Conservation (phyloP, 1,139 yeast species). For the Arxiozyma telluris region DNA sequence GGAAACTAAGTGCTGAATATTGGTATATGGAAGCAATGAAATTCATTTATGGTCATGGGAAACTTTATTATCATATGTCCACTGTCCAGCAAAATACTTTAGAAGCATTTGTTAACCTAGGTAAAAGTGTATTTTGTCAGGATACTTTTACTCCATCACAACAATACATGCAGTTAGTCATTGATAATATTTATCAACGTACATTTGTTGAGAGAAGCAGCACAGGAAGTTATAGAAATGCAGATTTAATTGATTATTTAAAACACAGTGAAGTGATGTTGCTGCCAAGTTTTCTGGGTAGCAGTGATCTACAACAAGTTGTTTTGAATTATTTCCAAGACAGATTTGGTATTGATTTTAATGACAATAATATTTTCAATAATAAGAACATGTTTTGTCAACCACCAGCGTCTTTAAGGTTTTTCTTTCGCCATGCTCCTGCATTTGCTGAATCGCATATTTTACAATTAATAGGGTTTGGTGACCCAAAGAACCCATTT, state of each 20-base stretch:
- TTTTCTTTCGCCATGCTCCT: conserved; percentile 70
- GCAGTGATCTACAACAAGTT: conserved; percentile 48
- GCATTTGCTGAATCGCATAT: conserved; percentile 68
- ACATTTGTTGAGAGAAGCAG: conserved; percentile 38
- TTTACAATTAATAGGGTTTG: conserved; percentile 66
- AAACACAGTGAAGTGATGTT: conserved; percentile 32
- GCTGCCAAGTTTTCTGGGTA: conserved; percentile 38
- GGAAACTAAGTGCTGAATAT: conserved; percentile 70
- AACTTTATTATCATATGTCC: conserved; percentile 72
- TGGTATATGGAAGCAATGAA: conserved; percentile 69
- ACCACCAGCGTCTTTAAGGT: conserved; percentile 49
- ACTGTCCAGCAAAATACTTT: conserved; percentile 74
- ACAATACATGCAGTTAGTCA: conserved; percentile 64
- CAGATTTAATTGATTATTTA: conserved; percentile 29
- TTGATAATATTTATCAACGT: conserved; percentile 69
- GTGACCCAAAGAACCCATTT: conserved; percentile 65
- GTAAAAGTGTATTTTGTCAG: conserved; percentile 67
- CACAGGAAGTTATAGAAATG: conserved; percentile 23
- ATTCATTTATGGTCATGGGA: conserved; percentile 69
- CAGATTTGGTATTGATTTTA: conserved; percentile 54
- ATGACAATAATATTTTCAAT: conserved; percentile 51
- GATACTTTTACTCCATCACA: conserved; percentile 79
- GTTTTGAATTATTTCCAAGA: conserved; percentile 63
- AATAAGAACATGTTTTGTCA: conserved; percentile 40
- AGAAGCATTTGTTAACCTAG: conserved; percentile 69